A percentile compares a stretch with the other conserved stretches of the same genome.
Conservation (phyloP, 2,329 filamentous ascomycete species). For the Colletotrichum caudatum region DNA sequence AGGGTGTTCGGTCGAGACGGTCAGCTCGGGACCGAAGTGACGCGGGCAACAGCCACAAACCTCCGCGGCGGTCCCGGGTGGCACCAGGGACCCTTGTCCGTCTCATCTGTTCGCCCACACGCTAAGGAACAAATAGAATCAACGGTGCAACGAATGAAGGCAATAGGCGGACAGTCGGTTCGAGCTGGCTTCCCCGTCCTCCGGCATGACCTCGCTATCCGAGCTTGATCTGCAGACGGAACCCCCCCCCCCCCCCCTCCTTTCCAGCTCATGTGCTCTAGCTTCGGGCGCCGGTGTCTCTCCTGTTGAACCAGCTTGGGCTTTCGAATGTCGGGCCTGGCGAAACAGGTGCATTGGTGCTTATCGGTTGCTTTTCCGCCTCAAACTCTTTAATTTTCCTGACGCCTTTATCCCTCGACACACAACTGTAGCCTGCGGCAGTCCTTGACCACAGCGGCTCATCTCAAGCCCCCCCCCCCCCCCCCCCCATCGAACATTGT, state of each 20-base stretch:
- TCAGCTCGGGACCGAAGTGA: conserved; percentile 10
- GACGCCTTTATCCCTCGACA: background rate
- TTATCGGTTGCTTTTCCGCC: background rate
- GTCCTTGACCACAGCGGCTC: background rate
- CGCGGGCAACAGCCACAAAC: background rate
- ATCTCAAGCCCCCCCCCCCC: too few species aligned
- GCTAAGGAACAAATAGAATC: background rate
- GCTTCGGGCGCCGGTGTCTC: background rate
- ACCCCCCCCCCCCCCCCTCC: background rate
- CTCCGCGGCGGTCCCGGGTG: background rate
- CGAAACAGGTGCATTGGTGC: background rate
- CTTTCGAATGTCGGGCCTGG: background rate
- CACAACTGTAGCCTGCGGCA: background rate
- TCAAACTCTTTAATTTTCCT: background rate
- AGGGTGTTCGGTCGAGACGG: conserved; percentile 49
- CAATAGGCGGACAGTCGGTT: background rate
- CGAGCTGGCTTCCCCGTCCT: background rate
- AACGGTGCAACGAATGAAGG: background rate
- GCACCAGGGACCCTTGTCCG: background rate
- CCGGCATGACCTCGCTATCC: background rate
- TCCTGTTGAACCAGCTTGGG: background rate
- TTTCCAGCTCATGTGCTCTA: background rate
- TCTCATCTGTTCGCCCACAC: background rate
- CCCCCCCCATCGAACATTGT: background rate
- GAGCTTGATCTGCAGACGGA: background rate